These are phyloP conservation scores for Colletotrichum melonis DNA, from an alignment of 2,329 filamentous ascomycete genomes.

Conservation along the genomic window DNA sequence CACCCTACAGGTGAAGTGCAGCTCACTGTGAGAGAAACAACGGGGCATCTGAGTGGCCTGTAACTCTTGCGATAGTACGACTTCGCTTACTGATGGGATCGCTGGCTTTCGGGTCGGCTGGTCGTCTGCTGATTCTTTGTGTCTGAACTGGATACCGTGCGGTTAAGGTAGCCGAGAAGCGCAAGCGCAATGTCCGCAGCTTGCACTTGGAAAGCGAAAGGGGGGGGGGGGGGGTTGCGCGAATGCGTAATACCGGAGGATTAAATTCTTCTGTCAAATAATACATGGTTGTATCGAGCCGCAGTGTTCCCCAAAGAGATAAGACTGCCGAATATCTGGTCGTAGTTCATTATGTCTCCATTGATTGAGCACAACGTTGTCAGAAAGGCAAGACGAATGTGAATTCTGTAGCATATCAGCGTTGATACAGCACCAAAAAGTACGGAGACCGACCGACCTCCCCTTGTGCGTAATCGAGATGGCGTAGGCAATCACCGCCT, in stretches of 20 bases:
- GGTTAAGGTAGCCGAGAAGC: too few species aligned
- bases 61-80: not conserved
- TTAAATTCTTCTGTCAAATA: not conserved
- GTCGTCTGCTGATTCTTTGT: not conserved
- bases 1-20: not conserved
- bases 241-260: not conserved
- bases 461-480: too few species aligned
- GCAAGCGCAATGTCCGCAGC: not conserved
- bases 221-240: not conserved
- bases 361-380: not conserved
- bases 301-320: not conserved
- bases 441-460: too few species aligned
- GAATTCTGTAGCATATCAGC: not conserved
- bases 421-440: not conserved
- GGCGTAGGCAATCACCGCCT: too few species aligned
- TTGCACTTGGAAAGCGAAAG: not conserved
- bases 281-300: not conserved
- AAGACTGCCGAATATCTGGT: not conserved
- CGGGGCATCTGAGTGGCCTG: not conserved
- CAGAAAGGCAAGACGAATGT: not conserved
- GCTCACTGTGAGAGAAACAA: not conserved
- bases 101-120: not conserved
- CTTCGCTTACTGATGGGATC: not conserved
- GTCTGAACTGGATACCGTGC: not conserved
- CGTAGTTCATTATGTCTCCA: not conserved